Percentiles rank a stretch among this genome's conserved stretches.
Conservation (phyloP, 768 basidiomycete species). For the Gyrodon lividus region DNA sequence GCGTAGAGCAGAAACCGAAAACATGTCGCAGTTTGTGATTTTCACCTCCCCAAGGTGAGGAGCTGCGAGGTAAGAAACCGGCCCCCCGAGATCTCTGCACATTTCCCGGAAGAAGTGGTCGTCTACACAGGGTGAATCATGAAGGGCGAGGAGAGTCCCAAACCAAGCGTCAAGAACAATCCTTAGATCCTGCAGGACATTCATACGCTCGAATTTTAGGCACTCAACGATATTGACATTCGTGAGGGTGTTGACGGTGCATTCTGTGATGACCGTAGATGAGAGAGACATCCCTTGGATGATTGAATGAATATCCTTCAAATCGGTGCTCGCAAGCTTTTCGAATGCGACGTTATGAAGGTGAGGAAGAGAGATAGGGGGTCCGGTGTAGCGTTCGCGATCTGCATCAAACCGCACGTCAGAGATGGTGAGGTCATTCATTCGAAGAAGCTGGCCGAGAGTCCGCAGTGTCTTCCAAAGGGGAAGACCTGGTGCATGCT, state of each 20-base stretch:
- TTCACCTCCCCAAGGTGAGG: neutral
- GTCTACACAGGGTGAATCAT: neutral
- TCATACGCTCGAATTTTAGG: neutral
- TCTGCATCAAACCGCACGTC: neutral
- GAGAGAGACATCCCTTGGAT: neutral
- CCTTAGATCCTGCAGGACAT: neutral
- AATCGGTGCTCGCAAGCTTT: neutral
- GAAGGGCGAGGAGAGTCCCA: neutral
- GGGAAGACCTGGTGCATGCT: neutral
- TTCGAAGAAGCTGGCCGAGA: neutral
- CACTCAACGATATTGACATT: neutral
- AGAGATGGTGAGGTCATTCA: neutral
- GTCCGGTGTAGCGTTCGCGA: neutral
- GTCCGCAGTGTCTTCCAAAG: neutral
- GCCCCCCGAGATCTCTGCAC: neutral
- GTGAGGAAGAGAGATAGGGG: neutral
- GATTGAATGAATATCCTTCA: neutral
- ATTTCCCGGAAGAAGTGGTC: neutral
- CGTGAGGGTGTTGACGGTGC: neutral
- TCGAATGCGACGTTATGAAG: neutral
- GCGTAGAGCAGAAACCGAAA: neutral
- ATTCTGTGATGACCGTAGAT: neutral
- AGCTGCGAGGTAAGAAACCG: neutral
- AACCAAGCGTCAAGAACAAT: neutral
- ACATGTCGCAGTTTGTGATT: neutral